Evolutionary conservation across 768 basidiomycete genomes (phyloP), one percentile per base, ranked within the genome.

Genomic region (Clitopilus passeckerianus): DNA sequence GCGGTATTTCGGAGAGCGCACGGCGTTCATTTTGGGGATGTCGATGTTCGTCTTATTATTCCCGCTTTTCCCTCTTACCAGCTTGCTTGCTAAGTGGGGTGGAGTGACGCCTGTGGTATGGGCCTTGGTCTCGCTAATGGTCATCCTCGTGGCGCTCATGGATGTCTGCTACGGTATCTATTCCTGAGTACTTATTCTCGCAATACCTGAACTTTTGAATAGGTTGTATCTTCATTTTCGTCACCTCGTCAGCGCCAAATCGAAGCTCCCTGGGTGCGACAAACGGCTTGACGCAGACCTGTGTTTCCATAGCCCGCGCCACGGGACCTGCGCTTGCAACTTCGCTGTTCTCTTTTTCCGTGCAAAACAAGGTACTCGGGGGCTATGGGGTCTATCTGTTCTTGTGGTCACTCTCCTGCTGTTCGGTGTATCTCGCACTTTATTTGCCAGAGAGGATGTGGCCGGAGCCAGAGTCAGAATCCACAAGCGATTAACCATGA

Each of bases 151-250:
- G 27, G 27, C 27, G 4, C 27, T 30, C 27, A 30, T 30, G 27
- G 27, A 30, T 7, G 27, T 30, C 27, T 30, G 27, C 27, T 30
- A 30, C 27, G 27, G 27, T 30, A 30, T 3, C 4, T 30, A 7
- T 30, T 30, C 27, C 27, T 30, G 3, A 30, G 4, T 30, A 30
- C 7, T 30, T 4, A 30, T 30, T 30, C 3, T 30, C 7, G 27
- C 27, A 7, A 4, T 30, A 30, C 4, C 27, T 30, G 3, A 30
- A 4, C 3, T 30, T 4, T 30, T 30, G 27, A 7, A 0, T 35
- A 83, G 82, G 80, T 20, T 76, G 78, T 55, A 60, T 81, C 24
- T 80, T 81, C 67, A 79, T 85, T 33, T 82, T 75, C 54, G 75
- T 84, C 61, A 73, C 75, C 15, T 78, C 76, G 0, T 70, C 82